phyloP scores from a whole-genome alignment of 1,284 basidiomycete genomes.

The Melampsora abietis-canadensis region DNA sequence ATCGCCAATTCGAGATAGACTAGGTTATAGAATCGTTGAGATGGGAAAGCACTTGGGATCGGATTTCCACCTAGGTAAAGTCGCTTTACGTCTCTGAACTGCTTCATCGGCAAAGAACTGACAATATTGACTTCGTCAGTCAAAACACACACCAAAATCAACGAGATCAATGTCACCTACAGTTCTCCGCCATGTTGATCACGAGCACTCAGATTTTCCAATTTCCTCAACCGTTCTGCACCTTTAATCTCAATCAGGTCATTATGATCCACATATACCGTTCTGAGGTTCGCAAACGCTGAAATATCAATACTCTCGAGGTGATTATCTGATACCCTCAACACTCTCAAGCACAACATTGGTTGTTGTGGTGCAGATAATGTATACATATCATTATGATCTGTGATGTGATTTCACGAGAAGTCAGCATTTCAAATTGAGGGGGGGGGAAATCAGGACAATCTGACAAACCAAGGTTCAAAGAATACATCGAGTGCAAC shows the following conservation, averaged over 20 bases:
- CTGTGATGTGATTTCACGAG: constrained; percentile 55
- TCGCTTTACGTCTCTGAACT: constrained; percentile 83
- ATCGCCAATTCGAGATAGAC: constrained; percentile 89
- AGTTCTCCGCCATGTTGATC: constrained; percentile 74
- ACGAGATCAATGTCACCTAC: constrained; percentile 62
- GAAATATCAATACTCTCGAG: constrained; percentile 68
- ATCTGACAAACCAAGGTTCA: constrained; percentile 72
- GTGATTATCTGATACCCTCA: constrained; percentile 79
- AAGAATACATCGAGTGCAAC: constrained; percentile 64
- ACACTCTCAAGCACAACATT: constrained; percentile 71
- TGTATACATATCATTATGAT: constrained; percentile 65
- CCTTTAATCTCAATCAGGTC: constrained; percentile 58
- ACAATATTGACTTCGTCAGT: background rate
- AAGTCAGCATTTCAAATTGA: background rate
- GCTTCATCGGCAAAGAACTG: constrained; percentile 60
- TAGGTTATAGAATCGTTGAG: constrained; percentile 74
- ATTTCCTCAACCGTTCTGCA: constrained; percentile 61
- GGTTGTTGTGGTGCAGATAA: constrained; percentile 47
- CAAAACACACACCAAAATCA: constrained; percentile 14
- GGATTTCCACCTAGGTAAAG: constrained; percentile 77
- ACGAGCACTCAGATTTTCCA: constrained; percentile 87
- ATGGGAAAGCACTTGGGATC: constrained; percentile 56
- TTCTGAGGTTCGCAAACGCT: constrained; percentile 71
- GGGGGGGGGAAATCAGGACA: background rate
- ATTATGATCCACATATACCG: constrained; percentile 89